Base-by-base conservation (phyloP, 257 asterid genomes). In the Fraxinus cuspidata region DNA sequence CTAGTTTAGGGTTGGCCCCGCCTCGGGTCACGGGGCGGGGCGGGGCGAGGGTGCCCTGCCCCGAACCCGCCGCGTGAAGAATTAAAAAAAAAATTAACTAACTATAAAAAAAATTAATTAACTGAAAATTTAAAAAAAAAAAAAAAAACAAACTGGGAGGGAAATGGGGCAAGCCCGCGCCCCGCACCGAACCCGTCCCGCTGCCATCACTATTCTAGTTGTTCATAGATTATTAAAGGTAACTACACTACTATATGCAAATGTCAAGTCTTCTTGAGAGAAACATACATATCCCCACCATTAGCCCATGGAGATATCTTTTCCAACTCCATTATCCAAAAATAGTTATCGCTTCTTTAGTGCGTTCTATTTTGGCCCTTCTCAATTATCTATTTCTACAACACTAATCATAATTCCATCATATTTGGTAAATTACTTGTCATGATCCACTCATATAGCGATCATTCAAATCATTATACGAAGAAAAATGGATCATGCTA, bases 281-380 rank as follows among this genome's bases (percentile, higher is more conserved):
- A 19, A 68, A 65, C 19, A 53, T 65, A 16, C 29, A n/a, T 60
- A 76, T 25, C 71, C 83, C 72, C 87, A 74, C 77, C 77, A 84
- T 38, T 47, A 81, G 71, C 70, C 5, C 70, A 47, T 47, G 2
- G 56, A 47, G 56, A 16, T 47, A 47, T 47, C 56, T 15, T 53
- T 49, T 19, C 11, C 27, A 18, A 53, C 9, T 53, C 64, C 64
- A 53, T 53, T 53, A 53, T 53, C 56, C n/a, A 15, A 47, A 47
- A 15, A 47, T 13, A 4, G 56, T 15, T 3, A 47, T 19, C n/a
- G 9, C 64, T 19, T 53, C 10, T 53, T 53, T 7, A 53, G 64
- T n/a, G 25, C 3, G 27, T 53, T 53, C 25, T 16, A 53, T 53
- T 51, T 51, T 53, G 6, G 64, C 23, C 65, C 25, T 56, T 18